Base-by-base conservation (phyloP, 2,329 filamentous ascomycete species). In the Dactylella cylindrospora region DNA sequence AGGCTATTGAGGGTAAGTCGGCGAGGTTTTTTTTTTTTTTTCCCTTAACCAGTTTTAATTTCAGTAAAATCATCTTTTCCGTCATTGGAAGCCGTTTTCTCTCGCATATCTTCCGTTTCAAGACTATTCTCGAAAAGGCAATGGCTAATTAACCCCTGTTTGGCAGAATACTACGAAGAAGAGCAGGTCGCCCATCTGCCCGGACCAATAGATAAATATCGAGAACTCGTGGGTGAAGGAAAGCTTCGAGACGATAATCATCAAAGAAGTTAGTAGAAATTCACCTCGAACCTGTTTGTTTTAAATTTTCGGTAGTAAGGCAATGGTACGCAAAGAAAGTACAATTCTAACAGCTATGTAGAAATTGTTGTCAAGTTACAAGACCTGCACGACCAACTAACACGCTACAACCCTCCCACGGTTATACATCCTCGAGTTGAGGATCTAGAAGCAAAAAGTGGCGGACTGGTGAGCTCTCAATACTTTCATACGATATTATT, bases 351-450 rank as follows among this genome's bases (percentile, higher is more conserved):
- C 50, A 31, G 28, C 54, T 67, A 52, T 46, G 32, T 64, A 90
- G 88, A 84, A 33, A 91, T 98, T 67, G 90, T 98, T 68, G 82
- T 93, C 71, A 87, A 82, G 69, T 79, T 98, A 4, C 89, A 98
- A 74, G 84, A 90, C 71, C 82, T 98, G 9, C 88, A 96, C 74
- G 83, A 94, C 61, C 88, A 89, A 70, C 79, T 98, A 35, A 76
- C 79, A 64, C 73, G 79, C 49, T 98, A 97, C 74, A 72, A 78
- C 1, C 83, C 90, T 12, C 86, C 84, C 0, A 77, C 81, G 7
- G 86, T 96, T 26, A 74, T 86, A 26, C 88, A 87, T 65, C 91
- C 91, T 5, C 86, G 80, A 15, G 76, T 91, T 67, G 86, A 91
- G 59, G 85, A 84, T 3, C 77, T 26, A 12, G 33, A 23, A 25